A percentile compares a stretch with the other conserved stretches of the same genome.
phyloP scores from a whole-genome alignment of 129 eudicot genomes.

The Oenanthe sinensis region DNA sequence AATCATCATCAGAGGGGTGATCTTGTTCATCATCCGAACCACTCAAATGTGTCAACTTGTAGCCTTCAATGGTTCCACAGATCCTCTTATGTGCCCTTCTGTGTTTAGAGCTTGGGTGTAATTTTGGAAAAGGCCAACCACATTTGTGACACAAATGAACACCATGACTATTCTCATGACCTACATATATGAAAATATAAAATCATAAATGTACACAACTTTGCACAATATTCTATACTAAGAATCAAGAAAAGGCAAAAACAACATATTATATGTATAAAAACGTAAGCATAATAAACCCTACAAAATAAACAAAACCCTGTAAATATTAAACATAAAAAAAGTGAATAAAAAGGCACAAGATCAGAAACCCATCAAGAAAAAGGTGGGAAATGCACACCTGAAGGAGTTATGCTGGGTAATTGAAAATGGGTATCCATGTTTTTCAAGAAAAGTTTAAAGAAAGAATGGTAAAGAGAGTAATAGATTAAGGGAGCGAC shows the following conservation, averaged over 20 bases:
- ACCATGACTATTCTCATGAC: constrained; percentile 40
- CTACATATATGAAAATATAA: constrained; percentile 16
- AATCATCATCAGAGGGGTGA: constrained; percentile 37
- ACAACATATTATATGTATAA: not conserved
- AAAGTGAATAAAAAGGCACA: not conserved
- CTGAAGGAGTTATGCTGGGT: not conserved
- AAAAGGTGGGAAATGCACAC: not conserved
- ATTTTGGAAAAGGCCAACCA: constrained; percentile 83
- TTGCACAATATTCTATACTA: not conserved
- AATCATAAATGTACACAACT: not conserved
- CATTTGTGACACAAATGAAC: constrained; percentile 58
- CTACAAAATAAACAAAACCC: not conserved
- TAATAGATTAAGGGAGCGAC: not conserved
- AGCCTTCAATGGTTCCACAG: constrained; percentile 81
- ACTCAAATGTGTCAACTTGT: constrained; percentile 21
- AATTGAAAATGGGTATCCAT: not conserved
- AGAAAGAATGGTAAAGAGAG: not conserved
- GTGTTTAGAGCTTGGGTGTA: constrained; percentile 79
- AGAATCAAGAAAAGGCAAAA: not conserved
- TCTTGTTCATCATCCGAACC: constrained; percentile 42
- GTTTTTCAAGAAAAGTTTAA: not conserved
- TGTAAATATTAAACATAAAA: too few relatives aligned
- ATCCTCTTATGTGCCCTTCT: constrained; percentile 84
- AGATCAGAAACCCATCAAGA: too few relatives aligned
- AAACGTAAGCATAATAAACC: not conserved